Percentiles rank a stretch among this genome's conserved stretches.
phyloP scores from a whole-genome alignment of 495 filamentous ascomycete genomes.

The Penicillium ochrochloron region DNA sequence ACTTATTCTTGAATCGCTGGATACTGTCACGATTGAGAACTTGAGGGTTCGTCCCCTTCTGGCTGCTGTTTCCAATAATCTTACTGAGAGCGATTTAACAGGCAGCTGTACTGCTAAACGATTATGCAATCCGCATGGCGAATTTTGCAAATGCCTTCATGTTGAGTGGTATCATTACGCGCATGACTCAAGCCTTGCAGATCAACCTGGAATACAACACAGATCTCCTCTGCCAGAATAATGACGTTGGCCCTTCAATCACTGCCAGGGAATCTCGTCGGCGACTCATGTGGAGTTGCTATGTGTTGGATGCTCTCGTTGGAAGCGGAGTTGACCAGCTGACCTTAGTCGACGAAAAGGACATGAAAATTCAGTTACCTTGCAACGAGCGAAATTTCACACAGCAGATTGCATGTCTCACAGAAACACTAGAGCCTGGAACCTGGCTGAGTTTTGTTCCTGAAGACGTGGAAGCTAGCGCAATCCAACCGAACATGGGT shows the following conservation, averaged over 20 bases:
- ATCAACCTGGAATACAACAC: constrained; percentile 44
- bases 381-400: constrained; percentile 38
- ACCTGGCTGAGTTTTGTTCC: constrained; percentile 32
- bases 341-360: constrained; percentile 37
- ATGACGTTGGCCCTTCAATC: constrained; percentile 23
- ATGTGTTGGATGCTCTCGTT: constrained; percentile 43
- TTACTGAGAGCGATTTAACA: constrained; percentile 3
- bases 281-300: constrained; percentile 47
- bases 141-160: constrained; percentile 45
- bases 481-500: constrained; percentile 34
- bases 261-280: constrained; percentile 38
- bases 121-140: constrained; percentile 38
- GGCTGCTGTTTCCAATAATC: background rate
- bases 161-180: constrained; percentile 41
- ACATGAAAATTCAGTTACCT: constrained; percentile 45
- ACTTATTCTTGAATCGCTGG: constrained; percentile 35
- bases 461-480: constrained; percentile 17
- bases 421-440: constrained; percentile 32
- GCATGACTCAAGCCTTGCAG: constrained; percentile 44
- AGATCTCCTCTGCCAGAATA: constrained; percentile 38
- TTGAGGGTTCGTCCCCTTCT: constrained; percentile 30
- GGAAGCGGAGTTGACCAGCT: constrained; percentile 42
- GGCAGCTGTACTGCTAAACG: constrained; percentile 39
- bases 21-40: constrained; percentile 40
- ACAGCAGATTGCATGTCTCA: constrained; percentile 35